These are phyloP conservation scores for Penicillium verrucosum DNA, from an alignment of 2,329 filamentous ascomycete genomes.

Conservation along the genomic window DNA sequence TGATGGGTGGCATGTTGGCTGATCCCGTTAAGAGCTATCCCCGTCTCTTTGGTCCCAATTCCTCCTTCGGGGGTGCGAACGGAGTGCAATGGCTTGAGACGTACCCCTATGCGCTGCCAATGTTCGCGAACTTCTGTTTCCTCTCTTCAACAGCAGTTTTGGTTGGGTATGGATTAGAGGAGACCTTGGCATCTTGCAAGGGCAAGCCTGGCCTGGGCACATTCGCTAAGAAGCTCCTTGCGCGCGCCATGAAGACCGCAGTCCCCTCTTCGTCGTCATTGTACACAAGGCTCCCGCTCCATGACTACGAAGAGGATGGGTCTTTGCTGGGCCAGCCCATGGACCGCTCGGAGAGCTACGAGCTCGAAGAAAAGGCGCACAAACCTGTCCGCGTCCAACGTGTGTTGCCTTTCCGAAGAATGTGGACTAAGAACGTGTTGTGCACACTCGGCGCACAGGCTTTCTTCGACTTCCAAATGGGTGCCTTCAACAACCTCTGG, in stretches of 20 bases:
- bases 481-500: slow-evolving; percentile 72
- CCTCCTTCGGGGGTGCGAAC: slow-evolving; percentile 53
- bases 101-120: slow-evolving; percentile 68
- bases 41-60: slow-evolving; percentile 58
- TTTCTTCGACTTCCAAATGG: slow-evolving; percentile 70
- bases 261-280: slow-evolving; percentile 32
- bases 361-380: slow-evolving; percentile 36
- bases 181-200: slow-evolving; percentile 52
- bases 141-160: slow-evolving; percentile 53
- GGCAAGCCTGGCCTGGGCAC: slow-evolving; percentile 47
- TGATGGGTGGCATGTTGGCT: slow-evolving; percentile 64
- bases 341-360: slow-evolving; percentile 34
- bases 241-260: slow-evolving; percentile 24
- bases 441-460: slow-evolving; percentile 61
- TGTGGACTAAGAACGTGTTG: slow-evolving; percentile 56
- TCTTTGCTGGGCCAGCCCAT: slow-evolving; percentile 34
- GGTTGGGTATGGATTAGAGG: slow-evolving; percentile 64
- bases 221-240: slow-evolving; percentile 29
- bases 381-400: slow-evolving; percentile 39
- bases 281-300: slow-evolving; percentile 35
- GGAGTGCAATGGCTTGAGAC: slow-evolving; percentile 60
- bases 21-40: slow-evolving; percentile 65
- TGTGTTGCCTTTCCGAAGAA: slow-evolving; percentile 47
- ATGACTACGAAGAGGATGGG: slow-evolving; percentile 37
- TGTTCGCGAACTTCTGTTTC: slow-evolving; percentile 61